Evolutionary conservation across 176 grass and related monocot genomes (phyloP), one percentile per base, ranked within the genome.

Genomic region (Puccinellia tenuiflora): DNA sequence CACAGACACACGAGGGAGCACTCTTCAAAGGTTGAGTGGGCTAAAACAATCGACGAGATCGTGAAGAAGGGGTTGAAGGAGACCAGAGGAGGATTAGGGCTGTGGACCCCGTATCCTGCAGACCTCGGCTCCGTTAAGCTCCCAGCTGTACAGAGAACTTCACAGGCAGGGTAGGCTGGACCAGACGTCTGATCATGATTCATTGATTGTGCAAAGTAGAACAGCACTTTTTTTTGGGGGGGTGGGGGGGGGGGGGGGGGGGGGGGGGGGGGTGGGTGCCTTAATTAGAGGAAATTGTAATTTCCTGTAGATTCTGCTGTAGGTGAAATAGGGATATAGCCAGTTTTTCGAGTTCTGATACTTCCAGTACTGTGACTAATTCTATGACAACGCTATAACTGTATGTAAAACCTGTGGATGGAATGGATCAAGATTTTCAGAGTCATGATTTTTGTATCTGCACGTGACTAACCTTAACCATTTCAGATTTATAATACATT

Each of bases 1-100:
- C 93, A 99, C 62, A 91, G 77, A 74, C 96, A 99, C 91, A 92
- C 83, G 3, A 88, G 96, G 79, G 93, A 99, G 30, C 96, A 99
- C 83, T 96, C 93, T 0, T 99, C 93, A 5, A 92, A 91, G 84
- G 89, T 99, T 0, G 96, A 99, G 72, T 99, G 96, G 96, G 96
- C 94, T 39, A 99, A 99, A 79, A 88, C 87, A 22, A 85, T 99
- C 1, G 86, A 92, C 25, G 96, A 96, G 31, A 90, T 99, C 37
- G 75, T 93, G 85, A 79, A 93, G 29, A 90, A 84, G 67, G 91
- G 85, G 24, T 54, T 99, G 38, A 99, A 92, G 75, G 96, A 99
- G 87, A 92, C 63, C 39, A 96, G 85, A 75, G 96, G 89, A 81
- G 96, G 96, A 43, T 83, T 92, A 61, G 96, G 96, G 83, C 70